Evolutionary conservation across 2,329 filamentous ascomycete genomes (phyloP), one percentile per base, ranked within the genome.

Genomic region (Arthrobotrys entomopaga): DNA sequence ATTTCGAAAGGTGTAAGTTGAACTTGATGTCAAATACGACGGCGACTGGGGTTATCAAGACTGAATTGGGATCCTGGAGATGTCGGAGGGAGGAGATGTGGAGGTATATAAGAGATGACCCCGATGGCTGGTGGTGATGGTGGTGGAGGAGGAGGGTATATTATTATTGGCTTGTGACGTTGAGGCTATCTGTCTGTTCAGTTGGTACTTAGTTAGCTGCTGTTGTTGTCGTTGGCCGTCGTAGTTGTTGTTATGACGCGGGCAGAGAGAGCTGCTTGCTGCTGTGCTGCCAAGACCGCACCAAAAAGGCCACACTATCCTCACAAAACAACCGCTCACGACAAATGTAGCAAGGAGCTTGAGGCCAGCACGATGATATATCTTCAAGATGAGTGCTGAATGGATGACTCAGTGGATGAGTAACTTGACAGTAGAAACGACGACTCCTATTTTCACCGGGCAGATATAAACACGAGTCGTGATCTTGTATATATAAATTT

Each of bases 301-400:
- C 40, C 56, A 65, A 65, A 34, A 73, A 73, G 69, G 69, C 69
- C 69, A 73, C 61, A 73, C 69, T 66, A 59, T 54, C 29, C 63
- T 50, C 63, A 65, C 60, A 61, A 61, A 48, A 49, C 38, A 34
- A 54, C 19, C 20, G 53, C 19, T 2, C n/a, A n/a, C 20, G n/a
- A 38, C 29, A 19, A 46, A 46, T 16, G 42, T 13, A 19, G 42
- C 42, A 15, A 46, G 42, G 15, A 46, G 20, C 2, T 34, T 34
- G 5, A 6, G 29, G 29, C 29, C 29, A 34, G 29, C 29, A 34
- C 29, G 29, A 34, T 34, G 29, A 34, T 34, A 34, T 34, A 34
- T 8, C 29, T 3, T 34, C n/a, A 10, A 34, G 29, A 34, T 34
- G 29, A 34, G 29, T 34, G 10, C 29, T 34, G 29, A 34, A 34